Evolutionary conservation across 2,329 filamentous ascomycete species (phyloP), one percentile per base, ranked within the genome.

Genomic region (Colletotrichum caudatum): DNA sequence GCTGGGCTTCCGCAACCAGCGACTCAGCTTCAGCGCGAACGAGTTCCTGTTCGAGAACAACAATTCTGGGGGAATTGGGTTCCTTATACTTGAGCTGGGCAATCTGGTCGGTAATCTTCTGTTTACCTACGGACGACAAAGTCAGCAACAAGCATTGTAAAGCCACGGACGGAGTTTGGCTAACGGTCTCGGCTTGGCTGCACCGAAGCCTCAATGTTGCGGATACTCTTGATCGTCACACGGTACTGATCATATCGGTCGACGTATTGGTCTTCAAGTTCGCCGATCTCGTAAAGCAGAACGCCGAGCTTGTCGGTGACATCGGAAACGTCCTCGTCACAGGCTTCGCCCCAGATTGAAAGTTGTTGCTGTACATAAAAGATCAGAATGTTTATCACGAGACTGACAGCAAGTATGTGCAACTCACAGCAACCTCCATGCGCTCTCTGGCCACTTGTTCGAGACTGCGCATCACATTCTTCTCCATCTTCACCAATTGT

Each of bases 51-150:
- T 99, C 96, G 66, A 99, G 91, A 51, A 99, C 95, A 69, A 98
- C 94, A 77, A 99, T 98, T 85, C 94, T 96, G 74, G 95, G 95
- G 46, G 95, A 98, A 86, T 97, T 97, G 76, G 96, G 96, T 83
- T 99, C 96, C 87, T 99, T 99, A 90, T 98, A 99, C 84, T 99
- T 99, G 78, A 99, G 90, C 83, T 98, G 95, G 62, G 96, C 95
- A 78, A 99, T 99, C 81, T 98, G 94, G 81, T 99, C 96, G 78
- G 94, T 97, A 80, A 99, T 98, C 86, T 98, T 99, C 83, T 98
- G 95, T 87, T 99, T 99, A 83, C 94, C 94, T 97, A 76, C 67
- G 41, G 71, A 78, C 74, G 80, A 76, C 56, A 50, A 41, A 20
- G 48, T 66, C 9, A 63, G 58, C 18, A 46, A 16, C 12, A 41